Evolutionary conservation across 768 basidiomycete species (phyloP), one percentile per base, ranked within the genome.

Genomic region (Solioccasus polychromus): DNA sequence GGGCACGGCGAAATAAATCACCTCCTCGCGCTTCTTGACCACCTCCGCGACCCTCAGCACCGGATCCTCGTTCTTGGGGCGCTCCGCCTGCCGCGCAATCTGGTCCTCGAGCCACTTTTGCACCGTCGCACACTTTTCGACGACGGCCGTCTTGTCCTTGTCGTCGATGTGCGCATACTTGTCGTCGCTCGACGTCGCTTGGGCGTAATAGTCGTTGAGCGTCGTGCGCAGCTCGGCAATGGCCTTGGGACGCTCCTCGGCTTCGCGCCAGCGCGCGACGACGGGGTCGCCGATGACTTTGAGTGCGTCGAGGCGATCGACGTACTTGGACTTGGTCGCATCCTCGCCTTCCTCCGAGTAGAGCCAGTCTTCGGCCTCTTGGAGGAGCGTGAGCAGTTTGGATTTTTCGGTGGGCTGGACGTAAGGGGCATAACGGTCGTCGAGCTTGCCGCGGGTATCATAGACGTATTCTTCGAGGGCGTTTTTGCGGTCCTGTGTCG

Each of bases 391-490:
- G 23, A 91, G 72, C 29, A 98, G 80, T 50, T 79, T 80, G 51
- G 79, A 66, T 72, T 93, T 94, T 71, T 98, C 95, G 11, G 71
- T 65, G 0, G 82, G 39, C 60, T 85, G 77, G 42, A 87, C 88
- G 68, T 75, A 98, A 11, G 79, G 38, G 15, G 84, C 83, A 60
- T 89, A 96, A 40, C 87, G 82, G 37, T 86, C 89, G 29, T 97
- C 94, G 49, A 99, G 79, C 73, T 96, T 95, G 68, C 80, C 74
- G 30, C 93, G 88, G 60, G 78, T 92, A 67, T 98, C 95, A 71
- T 97, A 97, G 47, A 98, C 88, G 73, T 95, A 97, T 71, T 98
- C 96, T 72, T 99, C 95, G 12, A 99, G 83, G 4, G 94, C 93
- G 64, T 99, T 99, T 74, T 97, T 99, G 68, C 90, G 84, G 69